Evolutionary conservation across 352 stramenopile species (phyloP).

Genomic region (Phytophthora niederhauseri): DNA sequence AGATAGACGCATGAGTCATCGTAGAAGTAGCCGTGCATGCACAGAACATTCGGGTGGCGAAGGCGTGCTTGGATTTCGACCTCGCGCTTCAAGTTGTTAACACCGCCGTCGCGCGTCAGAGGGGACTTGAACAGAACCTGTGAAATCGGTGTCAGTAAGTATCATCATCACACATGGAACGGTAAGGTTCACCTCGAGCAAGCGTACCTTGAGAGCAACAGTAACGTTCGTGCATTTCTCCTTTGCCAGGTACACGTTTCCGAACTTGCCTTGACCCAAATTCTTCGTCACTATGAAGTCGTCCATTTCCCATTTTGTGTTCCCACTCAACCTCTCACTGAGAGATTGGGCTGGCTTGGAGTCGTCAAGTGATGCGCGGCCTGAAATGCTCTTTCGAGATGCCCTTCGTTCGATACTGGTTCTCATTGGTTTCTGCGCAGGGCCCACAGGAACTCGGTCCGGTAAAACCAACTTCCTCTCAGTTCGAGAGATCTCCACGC

Average conservation of each 20-base stretch:
- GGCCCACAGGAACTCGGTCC: conserved; percentile 47
- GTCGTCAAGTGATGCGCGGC: conserved; percentile 55
- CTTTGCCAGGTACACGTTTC: conserved; percentile 85
- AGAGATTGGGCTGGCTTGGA: conserved; percentile 42
- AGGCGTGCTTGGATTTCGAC: conserved; percentile 86
- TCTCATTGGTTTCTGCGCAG: conserved; percentile 17
- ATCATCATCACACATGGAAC: neutral
- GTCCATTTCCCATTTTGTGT: conserved; percentile 73
- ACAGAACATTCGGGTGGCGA: conserved; percentile 75
- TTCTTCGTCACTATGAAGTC: conserved; percentile 84
- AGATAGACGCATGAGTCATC: conserved; percentile 85
- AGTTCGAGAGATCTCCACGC: conserved; percentile 1
- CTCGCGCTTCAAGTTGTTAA: conserved; percentile 78
- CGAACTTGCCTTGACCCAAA: conserved; percentile 86
- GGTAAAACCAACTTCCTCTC: conserved; percentile 34
- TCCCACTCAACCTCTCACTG: conserved; percentile 53
- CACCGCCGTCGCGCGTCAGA: conserved; percentile 55
- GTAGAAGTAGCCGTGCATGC: conserved; percentile 87
- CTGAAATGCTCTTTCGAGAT: conserved; percentile 27
- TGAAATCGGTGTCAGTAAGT: conserved; percentile 6
- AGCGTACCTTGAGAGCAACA: conserved; percentile 79
- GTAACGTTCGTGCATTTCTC: conserved; percentile 68
- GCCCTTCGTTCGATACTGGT: conserved; percentile 13
- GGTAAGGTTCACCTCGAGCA: neutral
- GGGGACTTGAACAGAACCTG: conserved; percentile 77